Percentiles rank a stretch among this genome's conserved stretches.
Evolutionary conservation across 2,329 filamentous ascomycete genomes (phyloP).

Genomic region (Phialocephala sp.): DNA sequence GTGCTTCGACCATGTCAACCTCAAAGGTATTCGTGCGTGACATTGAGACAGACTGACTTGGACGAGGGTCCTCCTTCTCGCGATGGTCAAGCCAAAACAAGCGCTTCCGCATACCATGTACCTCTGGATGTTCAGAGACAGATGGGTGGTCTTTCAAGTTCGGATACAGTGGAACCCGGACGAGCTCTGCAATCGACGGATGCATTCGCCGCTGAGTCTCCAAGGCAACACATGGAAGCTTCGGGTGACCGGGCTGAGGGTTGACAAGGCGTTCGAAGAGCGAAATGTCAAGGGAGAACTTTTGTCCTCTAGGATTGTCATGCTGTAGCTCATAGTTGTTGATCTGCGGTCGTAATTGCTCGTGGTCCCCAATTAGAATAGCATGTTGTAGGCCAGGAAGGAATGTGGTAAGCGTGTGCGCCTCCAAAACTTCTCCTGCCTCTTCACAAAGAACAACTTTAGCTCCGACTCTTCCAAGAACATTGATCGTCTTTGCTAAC

Average conservation of each 20-base stretch:
- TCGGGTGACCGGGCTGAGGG: conserved; percentile 29
- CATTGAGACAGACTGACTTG: conserved; percentile 61
- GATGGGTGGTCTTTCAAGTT: conserved; percentile 55
- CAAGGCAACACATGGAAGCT: conserved; percentile 48
- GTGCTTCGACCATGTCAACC: conserved; percentile 63
- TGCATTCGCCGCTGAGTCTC: conserved; percentile 70
- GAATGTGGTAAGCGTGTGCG: conserved; percentile 48
- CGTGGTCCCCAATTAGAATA: conserved; percentile 52
- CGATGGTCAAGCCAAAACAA: conserved; percentile 69
- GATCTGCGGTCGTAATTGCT: conserved; percentile 48
- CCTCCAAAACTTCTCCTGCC: conserved; percentile 50
- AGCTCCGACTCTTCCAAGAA: conserved; percentile 50
- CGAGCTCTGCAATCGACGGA: conserved; percentile 63
- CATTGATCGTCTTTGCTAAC: conserved; percentile 51
- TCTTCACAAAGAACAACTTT: conserved; percentile 50
- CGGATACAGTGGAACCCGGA: conserved; percentile 63
- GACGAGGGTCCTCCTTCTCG: conserved; percentile 56
- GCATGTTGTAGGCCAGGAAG: conserved; percentile 45
- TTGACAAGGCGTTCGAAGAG: conserved; percentile 58
- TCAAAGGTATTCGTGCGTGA: conserved; percentile 66
- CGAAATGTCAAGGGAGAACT: conserved; percentile 54
- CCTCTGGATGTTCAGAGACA: conserved; percentile 50
- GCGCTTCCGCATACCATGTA: conserved; percentile 58
- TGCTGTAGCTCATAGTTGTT: conserved; percentile 32
- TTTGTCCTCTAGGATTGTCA: conserved; percentile 30